Conservation (phyloP, 129 eudicot genomes). For the Scalesia atractyloides region DNA sequence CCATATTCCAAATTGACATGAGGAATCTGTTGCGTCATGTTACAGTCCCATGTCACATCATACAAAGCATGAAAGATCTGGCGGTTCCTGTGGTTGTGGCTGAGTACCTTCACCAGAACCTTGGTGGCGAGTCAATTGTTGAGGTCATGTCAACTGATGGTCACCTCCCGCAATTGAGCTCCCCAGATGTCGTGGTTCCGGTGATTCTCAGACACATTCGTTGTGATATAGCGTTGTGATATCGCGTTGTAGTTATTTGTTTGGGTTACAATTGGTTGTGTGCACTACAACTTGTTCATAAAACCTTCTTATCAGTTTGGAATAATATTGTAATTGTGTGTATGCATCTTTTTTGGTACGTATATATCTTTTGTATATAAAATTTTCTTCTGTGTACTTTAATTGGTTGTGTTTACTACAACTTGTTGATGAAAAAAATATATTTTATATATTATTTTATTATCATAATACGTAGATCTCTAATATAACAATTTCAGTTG, state of each 20-base stretch:
- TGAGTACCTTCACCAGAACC: conserved; percentile 85
- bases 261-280: conserved; percentile 21
- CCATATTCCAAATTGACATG: conserved; percentile 77
- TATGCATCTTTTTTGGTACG: not conserved
- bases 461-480: not conserved
- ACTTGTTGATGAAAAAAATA: too few species aligned
- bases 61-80: conserved; percentile 90
- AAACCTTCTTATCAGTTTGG: not conserved
- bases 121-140: conserved; percentile 80
- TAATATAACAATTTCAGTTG: not conserved
- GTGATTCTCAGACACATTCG: conserved; percentile 88
- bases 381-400: too few species aligned
- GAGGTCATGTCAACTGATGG: conserved; percentile 98
- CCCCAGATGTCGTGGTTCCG: conserved; percentile 91
- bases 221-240: conserved; percentile 52
- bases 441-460: not conserved
- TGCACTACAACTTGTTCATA: conserved; percentile 32
- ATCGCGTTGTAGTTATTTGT: conserved; percentile 42
- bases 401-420: too few species aligned
- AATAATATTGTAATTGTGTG: conserved; percentile 18
- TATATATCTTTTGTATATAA: not conserved
- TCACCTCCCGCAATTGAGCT: conserved; percentile 93
- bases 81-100: conserved; percentile 95
- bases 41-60: conserved; percentile 77
- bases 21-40: conserved; percentile 70